phyloP scores from a whole-genome alignment of 192 early-diverging fungal genomes.

The Ambispora gerdemannii region DNA sequence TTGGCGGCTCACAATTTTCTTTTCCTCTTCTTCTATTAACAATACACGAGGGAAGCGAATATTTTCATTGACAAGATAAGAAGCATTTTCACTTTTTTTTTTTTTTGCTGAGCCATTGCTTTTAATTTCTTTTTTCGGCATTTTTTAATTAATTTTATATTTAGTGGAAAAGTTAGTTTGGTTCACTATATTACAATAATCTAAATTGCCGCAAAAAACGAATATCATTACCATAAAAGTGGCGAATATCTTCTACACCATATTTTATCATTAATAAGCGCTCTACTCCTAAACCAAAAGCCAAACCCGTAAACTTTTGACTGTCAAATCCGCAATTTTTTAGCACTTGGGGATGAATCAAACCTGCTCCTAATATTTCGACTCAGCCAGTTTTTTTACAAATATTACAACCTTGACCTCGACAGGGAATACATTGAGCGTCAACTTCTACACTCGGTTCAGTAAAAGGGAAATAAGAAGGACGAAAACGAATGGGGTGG shows the following conservation, averaged over 20 bases:
- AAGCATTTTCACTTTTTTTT: background rate
- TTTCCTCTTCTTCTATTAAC: background rate
- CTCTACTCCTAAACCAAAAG: conserved; percentile 5
- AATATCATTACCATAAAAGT: background rate
- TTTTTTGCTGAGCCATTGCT: background rate
- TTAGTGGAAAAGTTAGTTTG: too few relatives aligned
- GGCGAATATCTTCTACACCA: background rate
- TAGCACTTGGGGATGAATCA: background rate
- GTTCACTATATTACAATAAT: too few relatives aligned
- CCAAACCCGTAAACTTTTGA: background rate
- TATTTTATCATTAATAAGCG: background rate
- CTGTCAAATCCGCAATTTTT: background rate
- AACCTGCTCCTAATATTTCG: background rate
- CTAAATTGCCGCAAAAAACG: background rate
- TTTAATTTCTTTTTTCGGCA: background rate
- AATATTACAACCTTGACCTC: background rate
- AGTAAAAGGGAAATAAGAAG: conserved; percentile 3
- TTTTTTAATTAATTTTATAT: background rate
- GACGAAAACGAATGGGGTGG: background rate
- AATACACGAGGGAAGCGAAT: background rate
- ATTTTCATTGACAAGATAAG: background rate
- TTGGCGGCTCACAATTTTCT: background rate
- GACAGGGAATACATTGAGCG: background rate
- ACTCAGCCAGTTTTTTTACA: conserved; percentile 7
- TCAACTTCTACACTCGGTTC: background rate